A percentile compares a stretch with the other conserved stretches of the same genome.
Evolutionary conservation across 2,329 filamentous ascomycete genomes (phyloP).

Genomic region (Hawksworthiomyces lignivorus): DNA sequence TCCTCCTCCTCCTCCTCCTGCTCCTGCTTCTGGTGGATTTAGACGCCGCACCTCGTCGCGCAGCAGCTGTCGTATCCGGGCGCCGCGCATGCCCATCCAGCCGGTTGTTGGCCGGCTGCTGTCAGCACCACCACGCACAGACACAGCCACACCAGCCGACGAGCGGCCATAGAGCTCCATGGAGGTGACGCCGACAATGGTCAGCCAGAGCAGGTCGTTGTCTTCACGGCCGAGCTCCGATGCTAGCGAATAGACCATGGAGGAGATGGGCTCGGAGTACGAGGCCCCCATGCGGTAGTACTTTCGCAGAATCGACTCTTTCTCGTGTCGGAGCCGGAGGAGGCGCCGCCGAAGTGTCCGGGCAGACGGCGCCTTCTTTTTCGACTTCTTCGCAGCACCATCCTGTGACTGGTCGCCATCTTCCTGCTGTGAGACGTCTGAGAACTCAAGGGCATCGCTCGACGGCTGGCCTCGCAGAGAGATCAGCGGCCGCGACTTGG

Average conservation of each 20-base stretch:
- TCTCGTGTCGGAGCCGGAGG: conserved; percentile 65
- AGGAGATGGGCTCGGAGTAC: conserved; percentile 91
- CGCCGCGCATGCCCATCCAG: conserved; percentile 76
- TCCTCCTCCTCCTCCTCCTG: conserved; percentile 14
- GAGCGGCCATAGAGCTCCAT: conserved; percentile 86
- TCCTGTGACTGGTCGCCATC: conserved; percentile 31
- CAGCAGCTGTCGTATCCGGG: conserved; percentile 75
- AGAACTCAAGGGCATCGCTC: conserved; percentile 43
- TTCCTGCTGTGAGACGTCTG: conserved; percentile 47
- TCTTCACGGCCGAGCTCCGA: conserved; percentile 94
- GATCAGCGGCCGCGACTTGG: conserved; percentile 51
- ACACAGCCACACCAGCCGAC: conserved; percentile 66
- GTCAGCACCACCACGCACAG: conserved; percentile 44
- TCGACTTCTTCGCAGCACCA: no score
- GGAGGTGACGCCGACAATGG: conserved; percentile 91
- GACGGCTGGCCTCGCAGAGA: conserved; percentile 45
- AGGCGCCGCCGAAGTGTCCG: conserved; percentile 65
- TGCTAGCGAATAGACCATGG: conserved; percentile 87
- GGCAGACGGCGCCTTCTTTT: conserved; percentile 50
- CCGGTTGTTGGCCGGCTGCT: conserved; percentile 49
- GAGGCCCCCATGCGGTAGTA: conserved; percentile 87
- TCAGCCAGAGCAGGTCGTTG: conserved; percentile 90
- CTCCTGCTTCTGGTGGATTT: conserved; percentile 65
- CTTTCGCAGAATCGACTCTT: conserved; percentile 66
- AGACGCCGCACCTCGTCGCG: conserved; percentile 90